Evolutionary conservation across 225 moss, liverwort and hornwort genomes (phyloP).

Genomic region (Anthoceros angustus): DNA sequence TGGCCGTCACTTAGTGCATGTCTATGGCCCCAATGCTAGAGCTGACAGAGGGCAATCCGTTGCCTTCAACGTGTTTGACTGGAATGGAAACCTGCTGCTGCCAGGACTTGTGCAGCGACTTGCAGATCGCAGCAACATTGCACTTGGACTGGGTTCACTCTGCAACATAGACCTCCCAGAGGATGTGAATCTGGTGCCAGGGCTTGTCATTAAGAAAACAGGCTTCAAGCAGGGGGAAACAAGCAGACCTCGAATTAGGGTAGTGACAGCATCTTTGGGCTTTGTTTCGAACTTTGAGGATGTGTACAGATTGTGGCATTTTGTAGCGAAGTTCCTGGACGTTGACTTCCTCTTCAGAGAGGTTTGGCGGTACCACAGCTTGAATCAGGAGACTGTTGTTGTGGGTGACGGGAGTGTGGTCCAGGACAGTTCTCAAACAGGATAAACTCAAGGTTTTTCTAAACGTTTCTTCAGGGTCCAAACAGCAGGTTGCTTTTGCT

Average conservation of each 20-base stretch:
- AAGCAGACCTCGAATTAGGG: conserved; percentile 18
- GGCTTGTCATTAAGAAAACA: not conserved
- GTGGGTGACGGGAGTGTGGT: conserved; percentile 6
- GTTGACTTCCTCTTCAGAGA: conserved; percentile 37
- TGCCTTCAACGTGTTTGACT: conserved; percentile 34
- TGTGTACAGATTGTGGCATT: conserved; percentile 34
- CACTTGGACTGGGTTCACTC: conserved; percentile 21
- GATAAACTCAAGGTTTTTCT: not conserved
- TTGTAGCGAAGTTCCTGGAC: conserved; percentile 34
- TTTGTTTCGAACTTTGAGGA: conserved; percentile 45
- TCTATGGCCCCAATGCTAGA: conserved; percentile 42
- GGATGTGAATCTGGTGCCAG: conserved; percentile 19
- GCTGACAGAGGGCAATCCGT: conserved; percentile 36
- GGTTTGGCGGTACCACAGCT: conserved; percentile 36
- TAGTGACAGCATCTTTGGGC: conserved; percentile 35
- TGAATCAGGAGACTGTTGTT: conserved; percentile 44
- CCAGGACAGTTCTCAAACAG: not conserved
- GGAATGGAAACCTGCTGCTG: conserved; percentile 19
- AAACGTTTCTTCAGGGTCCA: no score
- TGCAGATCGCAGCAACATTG: conserved; percentile 49
- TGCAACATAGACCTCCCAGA: conserved; percentile 26
- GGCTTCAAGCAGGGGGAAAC: conserved; percentile 4
- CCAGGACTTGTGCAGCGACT: conserved; percentile 38
- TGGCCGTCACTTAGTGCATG: conserved; percentile 24
- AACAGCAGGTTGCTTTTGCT: no score